phyloP scores from a whole-genome alignment of 306 rosid species.

The Amphicarpaea edgeworthii region DNA sequence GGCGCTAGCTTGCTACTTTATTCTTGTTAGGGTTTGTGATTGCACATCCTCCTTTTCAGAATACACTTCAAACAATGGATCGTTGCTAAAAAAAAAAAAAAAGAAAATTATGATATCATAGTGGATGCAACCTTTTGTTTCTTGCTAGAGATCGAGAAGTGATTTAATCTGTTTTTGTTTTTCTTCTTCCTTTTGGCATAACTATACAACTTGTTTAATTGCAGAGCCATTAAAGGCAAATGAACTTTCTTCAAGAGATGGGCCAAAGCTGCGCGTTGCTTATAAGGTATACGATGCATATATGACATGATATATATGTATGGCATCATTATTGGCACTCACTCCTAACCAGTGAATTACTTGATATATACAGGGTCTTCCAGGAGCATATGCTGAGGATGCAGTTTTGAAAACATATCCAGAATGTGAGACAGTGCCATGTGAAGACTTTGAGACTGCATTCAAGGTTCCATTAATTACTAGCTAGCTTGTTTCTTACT shows the following conservation, averaged over 20 bases:
- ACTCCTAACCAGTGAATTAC: slow-evolving; percentile 39
- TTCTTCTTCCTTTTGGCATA: slow-evolving; percentile 32
- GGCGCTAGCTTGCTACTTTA: not conserved
- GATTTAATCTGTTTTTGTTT: not conserved
- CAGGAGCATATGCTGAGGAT: slow-evolving; percentile 76
- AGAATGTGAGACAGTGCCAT: slow-evolving; percentile 76
- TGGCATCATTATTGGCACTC: slow-evolving; percentile 38
- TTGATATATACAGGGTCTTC: slow-evolving; percentile 63
- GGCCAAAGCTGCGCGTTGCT: slow-evolving; percentile 73
- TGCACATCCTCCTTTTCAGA: too few relatives aligned
- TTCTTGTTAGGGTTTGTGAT: not conserved
- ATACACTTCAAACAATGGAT: too few relatives aligned
- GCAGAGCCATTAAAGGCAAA: slow-evolving; percentile 69
- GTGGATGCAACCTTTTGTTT: slow-evolving; percentile 5
- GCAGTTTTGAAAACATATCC: slow-evolving; percentile 83
- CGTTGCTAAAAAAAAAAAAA: too few relatives aligned
- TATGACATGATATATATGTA: slow-evolving; percentile 12
- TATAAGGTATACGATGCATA: slow-evolving; percentile 71
- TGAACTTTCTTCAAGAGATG: slow-evolving; percentile 46
- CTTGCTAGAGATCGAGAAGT: slow-evolving; percentile 16
- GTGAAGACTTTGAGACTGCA: slow-evolving; percentile 68
- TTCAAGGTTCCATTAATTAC: slow-evolving; percentile 71
- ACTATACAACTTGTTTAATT: slow-evolving; percentile 38
- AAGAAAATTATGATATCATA: not conserved
- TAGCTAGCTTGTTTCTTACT: slow-evolving; percentile 12